These are phyloP conservation scores for Clonostachys byssicola DNA, from an alignment of 2,329 filamentous ascomycete species.

Conservation along the genomic window DNA sequence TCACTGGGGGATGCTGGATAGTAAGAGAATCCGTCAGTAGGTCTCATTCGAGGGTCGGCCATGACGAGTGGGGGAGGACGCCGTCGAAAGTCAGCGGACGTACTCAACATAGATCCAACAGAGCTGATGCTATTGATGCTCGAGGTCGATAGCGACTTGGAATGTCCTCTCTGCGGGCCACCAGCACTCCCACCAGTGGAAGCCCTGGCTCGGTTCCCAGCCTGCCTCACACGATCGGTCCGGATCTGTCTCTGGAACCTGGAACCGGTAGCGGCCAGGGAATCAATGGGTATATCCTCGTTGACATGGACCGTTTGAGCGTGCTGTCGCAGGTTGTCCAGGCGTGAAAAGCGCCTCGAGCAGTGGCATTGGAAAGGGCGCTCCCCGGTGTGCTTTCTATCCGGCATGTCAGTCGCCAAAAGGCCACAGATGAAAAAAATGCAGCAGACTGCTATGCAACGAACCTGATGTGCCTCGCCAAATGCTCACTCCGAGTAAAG, in stretches of 20 bases:
- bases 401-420: slow-evolving; percentile 1
- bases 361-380: slow-evolving; percentile 96
- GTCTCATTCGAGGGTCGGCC: slow-evolving; percentile 63
- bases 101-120: slow-evolving; percentile 58
- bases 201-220: slow-evolving; percentile 68
- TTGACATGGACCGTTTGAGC: slow-evolving; percentile 97
- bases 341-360: slow-evolving; percentile 82
- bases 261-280: slow-evolving; percentile 86
- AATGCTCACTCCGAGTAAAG: slow-evolving; percentile 93
- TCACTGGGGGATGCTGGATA: slow-evolving; percentile 66
- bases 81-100: slow-evolving; percentile 63
- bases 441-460: slow-evolving; percentile 1
- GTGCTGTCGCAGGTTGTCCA: slow-evolving; percentile 95
- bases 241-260: slow-evolving; percentile 89
- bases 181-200: slow-evolving; percentile 72
- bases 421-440: background rate
- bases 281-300: slow-evolving; percentile 92
- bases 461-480: slow-evolving; percentile 89
- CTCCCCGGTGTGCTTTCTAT: slow-evolving; percentile 93
- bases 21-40: slow-evolving; percentile 59
- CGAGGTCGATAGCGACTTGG: slow-evolving; percentile 80
- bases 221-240: slow-evolving; percentile 76
- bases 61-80: slow-evolving; percentile 81
- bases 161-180: slow-evolving; percentile 72
- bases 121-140: slow-evolving; percentile 77